Base-by-base conservation (phyloP, 2,329 filamentous ascomycete species). In the Immersiporthe knoxdaviesiana region DNA sequence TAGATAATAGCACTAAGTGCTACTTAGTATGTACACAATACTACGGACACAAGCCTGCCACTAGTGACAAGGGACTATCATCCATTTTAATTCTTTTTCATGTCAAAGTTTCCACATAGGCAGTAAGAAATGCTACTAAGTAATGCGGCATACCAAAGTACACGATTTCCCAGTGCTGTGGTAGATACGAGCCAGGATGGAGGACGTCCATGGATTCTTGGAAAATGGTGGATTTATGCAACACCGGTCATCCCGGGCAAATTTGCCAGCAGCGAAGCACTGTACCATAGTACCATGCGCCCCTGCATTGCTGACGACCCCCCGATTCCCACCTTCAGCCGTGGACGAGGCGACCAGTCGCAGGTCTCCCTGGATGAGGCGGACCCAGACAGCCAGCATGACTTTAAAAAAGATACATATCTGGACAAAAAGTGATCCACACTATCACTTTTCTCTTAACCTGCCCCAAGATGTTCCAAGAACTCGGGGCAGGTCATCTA, bases 331-430 rank as follows among this genome's bases (percentile, higher is more conserved):
- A n/a, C n/a, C 60, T 63, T 71, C 70, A 71, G 70, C 70, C 70
- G 60, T 63, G 59, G 44, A 63, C 70, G 54, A 70, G 70, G 68
- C 68, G 68, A 65, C 68, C 70, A 67, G 58, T 70, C 52, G 70
- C 60, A 64, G 65, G 62, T 60, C 56, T 63, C 61, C 68, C 47
- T 67, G 65, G 62, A 63, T 69, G 70, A 70, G 70, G 70, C 70
- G 70, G 50, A 47, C 61, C 35, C 58, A 56, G 61, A 30, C 63
- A 35, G 56, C 56, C 30, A 35, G 16, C 56, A 18, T 37, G 32
- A 56, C 27, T 54, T 32, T 2, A 2, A 18, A 2, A 18, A 16
- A n/a, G 44, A 56, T 32, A 30, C 14, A 18, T 32, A 32, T 56
- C 24, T 30, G 27, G 27, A 56, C 4, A 32, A 32, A 30, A 56